Evolutionary conservation across 2,329 filamentous ascomycete species (phyloP), one percentile per base, ranked within the genome.

Genomic region (Penicillium italicum): DNA sequence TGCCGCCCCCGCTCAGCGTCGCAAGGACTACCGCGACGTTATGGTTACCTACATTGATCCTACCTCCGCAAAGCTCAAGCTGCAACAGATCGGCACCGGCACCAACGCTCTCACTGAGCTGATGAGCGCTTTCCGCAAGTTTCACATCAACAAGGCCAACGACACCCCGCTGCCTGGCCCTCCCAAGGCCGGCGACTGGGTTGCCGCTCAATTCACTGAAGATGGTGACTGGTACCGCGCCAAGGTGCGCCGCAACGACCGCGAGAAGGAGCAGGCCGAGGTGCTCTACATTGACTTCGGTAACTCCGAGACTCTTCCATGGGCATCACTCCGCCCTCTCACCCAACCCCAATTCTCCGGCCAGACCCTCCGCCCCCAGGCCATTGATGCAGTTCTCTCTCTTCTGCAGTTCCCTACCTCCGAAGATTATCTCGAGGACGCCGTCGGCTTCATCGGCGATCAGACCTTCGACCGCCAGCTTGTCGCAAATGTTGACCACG

Each of bases 141-240:
- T 97, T 82, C 92, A 99, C 75, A 72, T 93, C 51, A 91, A 91
- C 75, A 84, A 89, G 43, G 82, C 88, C 65, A 96, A 96, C 79
- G 88, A 83, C 69, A 84, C 85, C 58, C 79, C 89, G 16, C 81
- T 97, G 41, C 77, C 83, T 43, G 84, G 85, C 43, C 83, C 89
- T 20, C 93, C 94, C 59, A 97, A 97, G 80, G 85, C 90, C 1
- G 94, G 94, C 61, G 92, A 97, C 63, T 87, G 88, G 58, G 93
- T 99, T 26, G 89, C 93, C 1, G 93, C 93, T 67, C 89, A 90
- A 72, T 99, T 97, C 79, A 88, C 86, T 7, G 87, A 86, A 50
- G 94, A 99, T 70, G 85, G 87, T 57, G 86, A 94, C 65, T 99
- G 93, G 93, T 99, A 99, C 79, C 90, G 94, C 59, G 94, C 90